A percentile compares a stretch with the other conserved stretches of the same genome.
Evolutionary conservation across 2,329 filamentous ascomycete species (phyloP).

Genomic region (Aspergillus luchuensis): DNA sequence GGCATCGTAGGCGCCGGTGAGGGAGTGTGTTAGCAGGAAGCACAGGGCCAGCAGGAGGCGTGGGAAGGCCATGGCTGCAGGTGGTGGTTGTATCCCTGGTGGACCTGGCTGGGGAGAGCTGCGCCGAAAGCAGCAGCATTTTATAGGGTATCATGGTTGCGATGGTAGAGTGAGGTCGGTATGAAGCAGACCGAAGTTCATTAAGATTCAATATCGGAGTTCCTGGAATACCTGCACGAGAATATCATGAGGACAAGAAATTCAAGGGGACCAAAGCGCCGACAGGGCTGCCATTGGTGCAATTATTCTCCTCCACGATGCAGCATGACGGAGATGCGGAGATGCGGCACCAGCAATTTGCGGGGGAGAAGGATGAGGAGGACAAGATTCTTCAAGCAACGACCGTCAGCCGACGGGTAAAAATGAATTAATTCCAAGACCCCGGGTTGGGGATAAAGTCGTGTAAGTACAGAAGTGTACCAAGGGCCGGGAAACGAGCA

Average conservation of each 20-base stretch:
- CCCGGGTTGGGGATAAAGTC: background rate
- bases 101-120: background rate
- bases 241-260: background rate
- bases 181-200: conserved; percentile 17
- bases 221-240: background rate
- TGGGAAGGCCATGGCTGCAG: conserved; percentile 15
- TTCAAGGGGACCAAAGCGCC: background rate
- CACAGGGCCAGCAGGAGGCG: conserved; percentile 7
- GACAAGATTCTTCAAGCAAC: background rate
- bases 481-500: background rate
- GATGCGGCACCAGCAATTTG: conserved; percentile 12
- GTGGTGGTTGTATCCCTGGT: background rate
- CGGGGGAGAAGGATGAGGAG: background rate
- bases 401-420: background rate
- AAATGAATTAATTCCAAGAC: conserved; percentile 1
- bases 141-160: conserved; percentile 3
- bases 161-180: conserved; percentile 10
- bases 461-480: conserved; percentile 3
- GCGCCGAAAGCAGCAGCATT: background rate
- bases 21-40: conserved; percentile 11
- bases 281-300: conserved; percentile 29
- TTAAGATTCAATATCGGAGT: background rate
- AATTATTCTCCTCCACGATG: conserved; percentile 17
- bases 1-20: conserved; percentile 25
- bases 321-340: conserved; percentile 5